These are phyloP conservation scores for Pichia nanzhaoensis DNA, from an alignment of 805 yeast species.

Conservation along the genomic window DNA sequence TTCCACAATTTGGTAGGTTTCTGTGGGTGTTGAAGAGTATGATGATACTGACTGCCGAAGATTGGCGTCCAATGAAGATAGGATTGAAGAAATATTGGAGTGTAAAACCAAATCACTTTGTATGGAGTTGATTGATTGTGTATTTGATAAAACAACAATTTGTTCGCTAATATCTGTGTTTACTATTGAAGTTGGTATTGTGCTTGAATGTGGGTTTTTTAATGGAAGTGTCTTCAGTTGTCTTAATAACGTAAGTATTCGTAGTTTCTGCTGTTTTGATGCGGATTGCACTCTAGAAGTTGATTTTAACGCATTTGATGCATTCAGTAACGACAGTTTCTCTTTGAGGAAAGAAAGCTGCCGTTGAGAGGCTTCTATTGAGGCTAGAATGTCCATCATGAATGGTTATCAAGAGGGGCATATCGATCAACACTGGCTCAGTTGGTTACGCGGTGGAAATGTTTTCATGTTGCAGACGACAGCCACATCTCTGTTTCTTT, in stretches of 20 bases:
- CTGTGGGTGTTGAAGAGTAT: not conserved
- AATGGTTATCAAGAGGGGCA: not conserved
- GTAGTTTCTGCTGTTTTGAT: not conserved
- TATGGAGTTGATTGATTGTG: not conserved
- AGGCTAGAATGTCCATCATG: not conserved
- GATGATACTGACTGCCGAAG: not conserved
- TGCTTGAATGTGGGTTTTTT: not conserved
- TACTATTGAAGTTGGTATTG: not conserved
- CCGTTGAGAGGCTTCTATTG: not conserved
- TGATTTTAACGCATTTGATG: not conserved
- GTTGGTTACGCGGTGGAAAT: too few species aligned
- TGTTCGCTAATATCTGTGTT: not conserved
- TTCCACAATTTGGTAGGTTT: not conserved
- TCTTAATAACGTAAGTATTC: slow-evolving; percentile 1
- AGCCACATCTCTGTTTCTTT: too few species aligned
- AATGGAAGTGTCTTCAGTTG: not conserved
- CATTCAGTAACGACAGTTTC: not conserved
- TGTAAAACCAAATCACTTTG: not conserved
- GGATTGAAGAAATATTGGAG: too few species aligned
- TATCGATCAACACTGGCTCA: too few species aligned
- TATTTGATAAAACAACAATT: not conserved
- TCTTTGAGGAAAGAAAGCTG: not conserved
- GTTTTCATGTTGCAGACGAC: too few species aligned
- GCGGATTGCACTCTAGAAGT: not conserved
- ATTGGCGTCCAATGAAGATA: too few species aligned